Evolutionary conservation across 2,329 filamentous ascomycete genomes (phyloP).

Genomic region (Plectosphaerella sp.): DNA sequence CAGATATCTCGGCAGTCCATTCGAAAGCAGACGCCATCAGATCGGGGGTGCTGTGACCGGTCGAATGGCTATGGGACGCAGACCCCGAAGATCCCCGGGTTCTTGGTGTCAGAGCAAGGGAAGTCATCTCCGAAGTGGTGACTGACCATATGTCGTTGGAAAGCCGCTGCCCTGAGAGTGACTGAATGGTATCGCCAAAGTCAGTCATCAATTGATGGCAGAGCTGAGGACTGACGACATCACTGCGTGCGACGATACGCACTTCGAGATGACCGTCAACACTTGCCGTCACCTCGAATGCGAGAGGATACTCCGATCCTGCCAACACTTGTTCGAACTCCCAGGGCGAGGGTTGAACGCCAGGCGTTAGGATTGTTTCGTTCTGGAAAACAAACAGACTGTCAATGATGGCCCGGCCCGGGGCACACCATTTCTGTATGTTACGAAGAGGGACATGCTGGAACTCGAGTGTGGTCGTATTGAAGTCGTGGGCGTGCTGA

Average conservation of each 20-base stretch:
- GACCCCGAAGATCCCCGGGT: background rate
- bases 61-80: background rate
- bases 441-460: slow-evolving; percentile 76
- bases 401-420: slow-evolving; percentile 65
- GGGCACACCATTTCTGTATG: slow-evolving; percentile 73
- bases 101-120: background rate
- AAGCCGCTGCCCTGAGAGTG: too few relatives aligned
- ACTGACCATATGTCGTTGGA: background rate
- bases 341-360: slow-evolving; percentile 45
- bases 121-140: background rate
- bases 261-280: too few relatives aligned
- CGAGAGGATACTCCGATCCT: slow-evolving; percentile 67
- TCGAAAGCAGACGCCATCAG: slow-evolving; percentile 31
- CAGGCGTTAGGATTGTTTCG: slow-evolving; percentile 23
- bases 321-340: slow-evolving; percentile 39
- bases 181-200: slow-evolving; percentile 20
- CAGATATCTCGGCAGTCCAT: slow-evolving; percentile 52
- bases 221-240: background rate
- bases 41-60: background rate
- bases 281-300: slow-evolving; percentile 60
- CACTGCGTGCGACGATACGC: too few relatives aligned
- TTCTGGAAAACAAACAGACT: slow-evolving; percentile 78
- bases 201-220: slow-evolving; percentile 2
- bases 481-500: slow-evolving; percentile 64
- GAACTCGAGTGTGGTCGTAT: slow-evolving; percentile 62